These are phyloP conservation scores for Hypoxylon rickii DNA, from an alignment of 495 filamentous ascomycete genomes.

Conservation along the genomic window DNA sequence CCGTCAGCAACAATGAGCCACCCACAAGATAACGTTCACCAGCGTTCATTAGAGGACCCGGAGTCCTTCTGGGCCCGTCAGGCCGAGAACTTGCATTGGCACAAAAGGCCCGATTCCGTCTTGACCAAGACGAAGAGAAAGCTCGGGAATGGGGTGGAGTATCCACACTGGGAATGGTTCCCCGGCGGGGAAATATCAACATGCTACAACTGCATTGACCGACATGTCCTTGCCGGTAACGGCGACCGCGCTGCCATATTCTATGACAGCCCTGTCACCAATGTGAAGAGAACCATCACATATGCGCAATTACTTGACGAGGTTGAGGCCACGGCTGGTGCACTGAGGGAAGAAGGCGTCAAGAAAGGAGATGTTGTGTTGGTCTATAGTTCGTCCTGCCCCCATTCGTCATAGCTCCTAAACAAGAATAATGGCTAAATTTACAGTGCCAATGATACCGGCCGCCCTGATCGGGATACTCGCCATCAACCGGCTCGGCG, in stretches of 20 bases:
- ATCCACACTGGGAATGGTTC: constrained; percentile 83
- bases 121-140: constrained; percentile 49
- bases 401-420: neutral
- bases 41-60: constrained; percentile 62
- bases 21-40: constrained; percentile 56
- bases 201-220: constrained; percentile 86
- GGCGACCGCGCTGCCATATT: constrained; percentile 77
- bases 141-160: constrained; percentile 44
- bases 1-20: constrained; percentile 30
- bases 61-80: constrained; percentile 79
- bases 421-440: constrained; percentile 18
- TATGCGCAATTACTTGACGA: constrained; percentile 80
- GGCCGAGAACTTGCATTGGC: constrained; percentile 77
- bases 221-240: constrained; percentile 77
- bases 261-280: constrained; percentile 86
- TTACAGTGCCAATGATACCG: constrained; percentile 93
- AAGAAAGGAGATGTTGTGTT: constrained; percentile 88
- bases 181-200: constrained; percentile 88
- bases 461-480: constrained; percentile 83
- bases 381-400: constrained; percentile 76
- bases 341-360: constrained; percentile 81
- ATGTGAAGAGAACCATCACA: constrained; percentile 69
- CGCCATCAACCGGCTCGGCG: constrained; percentile 79
- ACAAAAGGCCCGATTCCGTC: constrained; percentile 63
- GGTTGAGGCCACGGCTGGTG: constrained; percentile 81